Evolutionary conservation across 164 flowering plant genomes (phyloP).

Genomic region (Berberis vulgaris): DNA sequence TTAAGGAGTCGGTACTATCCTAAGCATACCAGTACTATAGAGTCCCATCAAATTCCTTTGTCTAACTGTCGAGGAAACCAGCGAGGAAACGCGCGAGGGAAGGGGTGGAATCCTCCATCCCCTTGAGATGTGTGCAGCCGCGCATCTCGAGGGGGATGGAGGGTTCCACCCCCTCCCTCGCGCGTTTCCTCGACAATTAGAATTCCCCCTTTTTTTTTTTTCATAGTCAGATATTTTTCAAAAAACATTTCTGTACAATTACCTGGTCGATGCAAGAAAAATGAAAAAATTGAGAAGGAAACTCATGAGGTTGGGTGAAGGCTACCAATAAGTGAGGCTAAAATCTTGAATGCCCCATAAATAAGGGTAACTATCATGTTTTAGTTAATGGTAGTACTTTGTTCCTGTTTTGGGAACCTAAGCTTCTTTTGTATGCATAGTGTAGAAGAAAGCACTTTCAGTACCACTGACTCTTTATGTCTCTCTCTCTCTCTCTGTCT

Average conservation of each 20-base stretch:
- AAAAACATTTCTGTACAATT: no score
- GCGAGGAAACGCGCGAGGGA: no score
- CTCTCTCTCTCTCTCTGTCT: no score
- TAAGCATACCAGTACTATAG: conserved; percentile 5
- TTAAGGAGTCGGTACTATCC: conserved; percentile 7
- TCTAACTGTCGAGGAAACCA: no score
- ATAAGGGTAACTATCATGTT: not conserved
- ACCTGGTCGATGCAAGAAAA: not conserved
- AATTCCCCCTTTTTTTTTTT: not conserved
- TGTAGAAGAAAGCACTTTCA: no score
- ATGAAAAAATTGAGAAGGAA: not conserved
- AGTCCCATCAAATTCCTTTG: conserved; percentile 10
- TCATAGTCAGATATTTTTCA: no score
- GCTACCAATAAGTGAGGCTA: conserved; percentile 1
- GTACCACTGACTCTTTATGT: no score
- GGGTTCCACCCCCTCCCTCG: no score
- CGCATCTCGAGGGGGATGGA: no score
- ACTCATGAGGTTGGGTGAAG: not conserved
- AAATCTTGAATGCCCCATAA: not conserved
- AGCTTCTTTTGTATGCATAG: not conserved
- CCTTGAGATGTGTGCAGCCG: no score
- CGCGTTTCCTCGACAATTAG: no score
- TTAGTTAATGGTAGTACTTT: not conserved
- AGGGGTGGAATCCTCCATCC: no score
- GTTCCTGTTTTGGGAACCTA: conserved; percentile 2